Conservation (phyloP, 352 stramenopile species). For the Globisporangium polare region DNA sequence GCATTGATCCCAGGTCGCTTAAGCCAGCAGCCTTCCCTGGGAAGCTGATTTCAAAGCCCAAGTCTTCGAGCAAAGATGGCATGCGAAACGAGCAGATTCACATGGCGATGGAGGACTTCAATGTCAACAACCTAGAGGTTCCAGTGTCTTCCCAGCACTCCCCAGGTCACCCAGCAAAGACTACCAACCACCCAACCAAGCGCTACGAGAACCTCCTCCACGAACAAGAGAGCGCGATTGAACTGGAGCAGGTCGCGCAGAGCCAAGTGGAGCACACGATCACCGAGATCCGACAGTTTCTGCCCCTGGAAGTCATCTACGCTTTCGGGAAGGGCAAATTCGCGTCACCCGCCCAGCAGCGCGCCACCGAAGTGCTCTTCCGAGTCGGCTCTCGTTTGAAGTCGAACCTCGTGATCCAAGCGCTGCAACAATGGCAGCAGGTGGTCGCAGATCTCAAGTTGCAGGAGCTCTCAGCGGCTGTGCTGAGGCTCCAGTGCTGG, state of each 20-base stretch:
- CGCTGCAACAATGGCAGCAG: slow-evolving; percentile 40
- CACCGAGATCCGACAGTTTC: slow-evolving; percentile 45
- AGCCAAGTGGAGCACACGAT: slow-evolving; percentile 39
- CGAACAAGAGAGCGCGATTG: slow-evolving; percentile 8
- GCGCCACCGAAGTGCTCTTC: slow-evolving; percentile 40
- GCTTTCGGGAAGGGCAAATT: slow-evolving; percentile 51
- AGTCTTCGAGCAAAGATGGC: slow-evolving; percentile 1
- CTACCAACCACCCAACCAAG: background rate
- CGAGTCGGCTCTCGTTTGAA: slow-evolving; percentile 39
- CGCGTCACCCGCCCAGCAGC: slow-evolving; percentile 59
- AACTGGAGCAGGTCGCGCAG: slow-evolving; percentile 23
- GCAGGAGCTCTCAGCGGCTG: slow-evolving; percentile 11
- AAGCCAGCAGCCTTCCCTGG: background rate
- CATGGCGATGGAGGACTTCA: slow-evolving; percentile 33
- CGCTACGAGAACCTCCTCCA: slow-evolving; percentile 12
- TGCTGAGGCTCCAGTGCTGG: slow-evolving; percentile 48
- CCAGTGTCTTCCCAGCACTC: background rate
- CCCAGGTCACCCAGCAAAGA: background rate
- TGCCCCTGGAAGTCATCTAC: slow-evolving; percentile 69
- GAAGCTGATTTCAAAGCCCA: background rate
- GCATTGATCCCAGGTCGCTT: background rate
- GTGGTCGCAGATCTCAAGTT: slow-evolving; percentile 19
- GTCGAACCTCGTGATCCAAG: slow-evolving; percentile 35
- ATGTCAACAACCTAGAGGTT: slow-evolving; percentile 1
- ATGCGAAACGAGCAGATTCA: slow-evolving; percentile 23